Percentiles rank a stretch among this genome's conserved stretches.
These are phyloP conservation scores for Epichloe hybrida DNA, from an alignment of 2,329 filamentous ascomycete genomes.

Conservation along the genomic window DNA sequence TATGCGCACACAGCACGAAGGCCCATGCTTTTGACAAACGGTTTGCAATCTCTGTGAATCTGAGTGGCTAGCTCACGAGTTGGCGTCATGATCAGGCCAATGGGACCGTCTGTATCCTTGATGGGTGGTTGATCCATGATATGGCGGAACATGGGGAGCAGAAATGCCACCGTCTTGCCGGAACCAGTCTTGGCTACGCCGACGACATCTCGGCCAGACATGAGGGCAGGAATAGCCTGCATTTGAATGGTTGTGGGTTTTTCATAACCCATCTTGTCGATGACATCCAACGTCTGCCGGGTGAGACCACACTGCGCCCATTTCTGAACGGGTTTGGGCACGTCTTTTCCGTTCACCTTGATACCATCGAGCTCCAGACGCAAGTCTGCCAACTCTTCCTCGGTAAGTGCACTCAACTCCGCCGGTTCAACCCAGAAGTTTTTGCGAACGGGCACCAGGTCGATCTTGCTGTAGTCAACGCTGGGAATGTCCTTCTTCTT, in stretches of 20 bases:
- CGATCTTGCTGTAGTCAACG: conserved; percentile 74
- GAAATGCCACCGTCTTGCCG: conserved; percentile 90
- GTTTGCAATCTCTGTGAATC: conserved; percentile 88
- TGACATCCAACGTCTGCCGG: conserved; percentile 73
- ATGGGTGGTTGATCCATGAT: conserved; percentile 85
- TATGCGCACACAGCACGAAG: conserved; percentile 86
- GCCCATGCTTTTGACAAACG: conserved; percentile 76
- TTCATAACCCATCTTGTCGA: conserved; percentile 69
- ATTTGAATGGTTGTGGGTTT: conserved; percentile 88
- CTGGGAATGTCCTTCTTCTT: conserved; percentile 95
- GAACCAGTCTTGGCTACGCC: conserved; percentile 96
- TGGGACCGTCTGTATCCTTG: conserved; percentile 72
- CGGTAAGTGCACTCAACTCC: conserved; percentile 70
- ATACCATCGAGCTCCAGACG: conserved; percentile 87
- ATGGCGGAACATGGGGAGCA: conserved; percentile 94
- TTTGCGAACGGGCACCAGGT: conserved; percentile 78
- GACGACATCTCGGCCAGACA: conserved; percentile 91
- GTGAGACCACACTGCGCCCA: conserved; percentile 93
- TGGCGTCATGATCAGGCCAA: conserved; percentile 82
- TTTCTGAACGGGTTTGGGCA: conserved; percentile 87
- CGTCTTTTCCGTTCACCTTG: conserved; percentile 76
- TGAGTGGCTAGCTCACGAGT: conserved; percentile 89
- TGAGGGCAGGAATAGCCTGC: conserved; percentile 86
- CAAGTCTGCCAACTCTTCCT: conserved; percentile 69
- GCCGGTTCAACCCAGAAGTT: conserved; percentile 88